Evolutionary conservation across 768 basidiomycete genomes (phyloP), one percentile per base, ranked within the genome.

Genomic region (Mycena capillaripes): DNA sequence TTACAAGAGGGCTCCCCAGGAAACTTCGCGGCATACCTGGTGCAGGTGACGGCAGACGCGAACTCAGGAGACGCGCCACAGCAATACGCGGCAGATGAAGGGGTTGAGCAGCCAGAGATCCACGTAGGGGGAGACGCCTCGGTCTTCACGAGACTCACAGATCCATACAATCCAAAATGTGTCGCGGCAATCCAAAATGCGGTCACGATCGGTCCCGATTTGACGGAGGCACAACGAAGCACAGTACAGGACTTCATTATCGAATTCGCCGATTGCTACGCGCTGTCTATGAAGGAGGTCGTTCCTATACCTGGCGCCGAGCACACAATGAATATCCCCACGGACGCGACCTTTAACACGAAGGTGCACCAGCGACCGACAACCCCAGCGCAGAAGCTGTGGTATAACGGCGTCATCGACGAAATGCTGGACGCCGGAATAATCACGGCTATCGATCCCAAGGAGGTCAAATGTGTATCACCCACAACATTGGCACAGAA

Each of bases 401-500:
- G 59, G 59, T 17, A n/a, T 14, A 44, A 61, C 42, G 61, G 55
- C 0, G 79, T 78, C 16, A 65, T 86, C 2, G 80, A 85, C 36
- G 80, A 83, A 21, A 81, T 87, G 79, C 56, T 80, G 0, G 74
- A 62, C 0, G 81, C 84, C 0, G 82, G 78, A 0, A 80, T 87
- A 32, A 81, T 86, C 25, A 66, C 34, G 17, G 73, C 34, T 0
- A 77, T 81, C n/a, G 48, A 75, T 0, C 78, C 80, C 4, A 57
- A 74, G 23, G 74, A 82, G 0, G 82, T 85, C n/a, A 83, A 84
- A 64, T 81, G 79, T 36, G 75, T 83, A 3, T 71, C 79, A 4
- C 77, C 77, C 0, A 84, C 79, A 0, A 83, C 79, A 0, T 70
- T 88, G 4, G 82, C 82, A 0, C 77, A 81, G 66, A 86, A 87